Evolutionary conservation across 306 rosid species (phyloP).

Genomic region (Cicer pinnatifidum): DNA sequence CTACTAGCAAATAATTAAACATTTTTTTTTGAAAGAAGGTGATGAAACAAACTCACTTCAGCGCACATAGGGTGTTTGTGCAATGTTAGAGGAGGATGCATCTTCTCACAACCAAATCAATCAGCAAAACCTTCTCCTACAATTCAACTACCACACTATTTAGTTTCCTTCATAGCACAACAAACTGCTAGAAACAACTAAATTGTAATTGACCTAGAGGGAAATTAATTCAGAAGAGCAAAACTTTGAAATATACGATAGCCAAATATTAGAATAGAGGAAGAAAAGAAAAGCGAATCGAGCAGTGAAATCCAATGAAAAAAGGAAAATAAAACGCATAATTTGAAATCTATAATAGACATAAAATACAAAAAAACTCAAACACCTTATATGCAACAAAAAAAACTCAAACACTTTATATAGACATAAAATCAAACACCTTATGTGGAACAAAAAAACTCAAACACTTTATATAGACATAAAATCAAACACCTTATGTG

Average conservation of each 20-base stretch:
- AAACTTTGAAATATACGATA: slow-evolving; percentile 18
- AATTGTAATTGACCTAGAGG: slow-evolving; percentile 16
- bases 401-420: too few species aligned
- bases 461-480: too few species aligned
- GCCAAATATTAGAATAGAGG: neutral
- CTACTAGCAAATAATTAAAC: neutral
- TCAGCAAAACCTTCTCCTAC: slow-evolving; percentile 44
- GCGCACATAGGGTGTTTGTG: slow-evolving; percentile 97
- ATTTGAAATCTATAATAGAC: neutral
- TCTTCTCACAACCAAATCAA: slow-evolving; percentile 48
- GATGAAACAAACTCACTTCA: slow-evolving; percentile 65
- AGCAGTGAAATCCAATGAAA: neutral
- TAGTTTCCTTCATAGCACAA: neutral
- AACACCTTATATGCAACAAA: too few species aligned
- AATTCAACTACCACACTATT: slow-evolving; percentile 9
- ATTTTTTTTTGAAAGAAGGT: neutral
- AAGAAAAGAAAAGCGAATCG: neutral
- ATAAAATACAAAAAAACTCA: too few species aligned
- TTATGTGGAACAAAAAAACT: too few species aligned
- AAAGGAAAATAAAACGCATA: neutral
- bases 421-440: too few species aligned
- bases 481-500: too few species aligned
- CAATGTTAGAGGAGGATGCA: slow-evolving; percentile 94
- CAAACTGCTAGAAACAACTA: neutral
- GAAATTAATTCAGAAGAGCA: slow-evolving; percentile 8